Evolutionary conservation across 2,329 filamentous ascomycete species (phyloP), one percentile per base, ranked within the genome.

Genomic region (Myriosclerotinia curreyana): DNA sequence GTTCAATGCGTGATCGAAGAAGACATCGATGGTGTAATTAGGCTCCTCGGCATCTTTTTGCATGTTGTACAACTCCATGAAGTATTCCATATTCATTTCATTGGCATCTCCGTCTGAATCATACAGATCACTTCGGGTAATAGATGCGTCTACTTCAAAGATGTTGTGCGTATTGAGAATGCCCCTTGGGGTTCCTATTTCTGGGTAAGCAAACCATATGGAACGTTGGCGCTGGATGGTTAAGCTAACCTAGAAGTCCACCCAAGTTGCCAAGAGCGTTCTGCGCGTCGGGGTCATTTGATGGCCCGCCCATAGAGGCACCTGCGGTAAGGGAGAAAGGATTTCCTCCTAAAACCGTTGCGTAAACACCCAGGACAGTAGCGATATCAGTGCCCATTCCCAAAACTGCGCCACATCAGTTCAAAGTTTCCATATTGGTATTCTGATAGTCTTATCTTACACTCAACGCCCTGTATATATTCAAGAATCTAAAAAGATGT

Each of bases 101-200:
- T 17, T 14, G 15, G 15, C 20, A 5, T 60, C 36, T 6, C 60
- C 69, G 28, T 31, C 28, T 53, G 42, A 14, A 15, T n/a, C 55
- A 61, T 71, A 73, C 0, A 84, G 71, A 55, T 84, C 82, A 54
- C 79, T 77, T 2, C 82, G 79, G 0, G 81, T 83, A 56, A 76
- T 75, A 51, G 80, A 83, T 0, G 78, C 78, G 71, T 84, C 82
- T 1, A 78, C 75, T 73, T 84, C 82, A 68, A 83, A 79, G 62
- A 78, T 77, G 69, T 82, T 82, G 70, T 84, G 82, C 3, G 78
- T 78, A 28, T 79, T 79, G 20, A 73, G 71, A 4, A 83, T 75
- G 5, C 81, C 80, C 15, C 75, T 76, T 0, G 80, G 79, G 6
- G 75, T 76, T 5, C 79, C 65, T 63, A 77, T 31, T 31, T 31